These are phyloP conservation scores for Calocera viscosa DNA, from an alignment of 768 basidiomycete species.

Conservation along the genomic window DNA sequence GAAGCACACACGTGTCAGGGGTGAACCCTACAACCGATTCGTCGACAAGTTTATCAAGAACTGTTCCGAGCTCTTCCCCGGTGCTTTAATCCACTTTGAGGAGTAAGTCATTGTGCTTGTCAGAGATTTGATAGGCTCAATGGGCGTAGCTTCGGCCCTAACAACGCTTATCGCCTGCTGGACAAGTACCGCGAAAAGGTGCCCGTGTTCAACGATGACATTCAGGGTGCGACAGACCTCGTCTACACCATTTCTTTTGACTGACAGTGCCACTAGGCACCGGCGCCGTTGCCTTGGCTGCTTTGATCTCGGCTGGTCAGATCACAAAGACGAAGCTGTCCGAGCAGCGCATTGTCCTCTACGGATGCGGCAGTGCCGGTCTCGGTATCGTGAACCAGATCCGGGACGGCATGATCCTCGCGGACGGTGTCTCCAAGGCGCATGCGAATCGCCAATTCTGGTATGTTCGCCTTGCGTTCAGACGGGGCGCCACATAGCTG, in stretches of 20 bases:
- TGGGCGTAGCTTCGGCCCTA: conserved; percentile 33
- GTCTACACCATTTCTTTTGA: not conserved
- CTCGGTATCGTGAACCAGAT: conserved; percentile 67
- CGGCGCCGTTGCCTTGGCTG: conserved; percentile 60
- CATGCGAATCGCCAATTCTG: conserved; percentile 59
- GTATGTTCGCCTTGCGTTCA: conserved; percentile 14
- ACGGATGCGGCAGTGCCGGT: conserved; percentile 70
- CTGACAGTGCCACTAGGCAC: conserved; percentile 44
- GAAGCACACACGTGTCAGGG: conserved; percentile 54
- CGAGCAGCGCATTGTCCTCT: conserved; percentile 66
- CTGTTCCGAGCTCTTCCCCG: conserved; percentile 17
- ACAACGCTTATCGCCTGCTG: conserved; percentile 59
- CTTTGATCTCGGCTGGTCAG: conserved; percentile 53
- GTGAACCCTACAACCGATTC: conserved; percentile 63
- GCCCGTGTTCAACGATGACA: conserved; percentile 74
- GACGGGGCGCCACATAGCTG: too few relatives aligned
- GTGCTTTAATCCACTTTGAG: conserved; percentile 53
- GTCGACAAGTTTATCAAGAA: conserved; percentile 47
- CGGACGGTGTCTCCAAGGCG: conserved; percentile 33
- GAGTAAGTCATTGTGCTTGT: conserved; percentile 29
- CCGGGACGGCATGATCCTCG: conserved; percentile 53
- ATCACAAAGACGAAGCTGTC: conserved; percentile 51
- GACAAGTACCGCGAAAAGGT: conserved; percentile 50
- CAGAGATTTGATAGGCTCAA: not conserved
- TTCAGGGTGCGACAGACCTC: conserved; percentile 32